phyloP scores from a whole-genome alignment of 805 yeast species.

The Zygosaccharomyces kombuchaensis region DNA sequence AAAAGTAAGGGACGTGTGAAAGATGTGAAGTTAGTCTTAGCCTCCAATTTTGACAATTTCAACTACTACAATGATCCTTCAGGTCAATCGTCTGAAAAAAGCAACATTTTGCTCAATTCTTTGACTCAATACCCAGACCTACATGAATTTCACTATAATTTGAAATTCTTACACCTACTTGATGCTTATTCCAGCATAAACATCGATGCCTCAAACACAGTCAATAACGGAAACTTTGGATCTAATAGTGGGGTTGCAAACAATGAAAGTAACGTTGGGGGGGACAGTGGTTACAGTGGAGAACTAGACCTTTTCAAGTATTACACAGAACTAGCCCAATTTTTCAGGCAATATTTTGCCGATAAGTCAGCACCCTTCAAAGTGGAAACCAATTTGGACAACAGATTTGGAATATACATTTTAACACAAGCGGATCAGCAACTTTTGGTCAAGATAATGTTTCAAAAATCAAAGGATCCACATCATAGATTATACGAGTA shows the following conservation, averaged over 20 bases:
- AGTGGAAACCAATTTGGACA: constrained; percentile 26
- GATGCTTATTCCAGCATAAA: constrained; percentile 33
- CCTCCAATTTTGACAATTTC: constrained; percentile 36
- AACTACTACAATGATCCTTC: constrained; percentile 28
- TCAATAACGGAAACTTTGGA: constrained; percentile 7
- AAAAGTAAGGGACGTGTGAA: constrained; percentile 25
- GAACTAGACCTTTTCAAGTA: constrained; percentile 34
- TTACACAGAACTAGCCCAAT: constrained; percentile 29
- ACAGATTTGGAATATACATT: constrained; percentile 32
- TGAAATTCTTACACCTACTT: constrained; percentile 30
- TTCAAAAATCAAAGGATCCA: constrained; percentile 24
- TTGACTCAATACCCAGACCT: constrained; percentile 27
- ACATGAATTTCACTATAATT: constrained; percentile 32
- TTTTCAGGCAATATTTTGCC: constrained; percentile 20
- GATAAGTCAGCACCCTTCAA: constrained; percentile 16
- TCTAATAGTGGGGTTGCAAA: constrained; percentile 1
- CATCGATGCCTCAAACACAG: constrained; percentile 21
- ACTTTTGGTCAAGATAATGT: constrained; percentile 23
- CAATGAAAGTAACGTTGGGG: constrained; percentile 1
- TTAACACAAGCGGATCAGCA: constrained; percentile 3
- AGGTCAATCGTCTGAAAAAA: constrained; percentile 1
- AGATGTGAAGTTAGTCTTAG: constrained; percentile 36
- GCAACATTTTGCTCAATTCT: constrained; percentile 29
- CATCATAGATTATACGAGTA: constrained; percentile 30
- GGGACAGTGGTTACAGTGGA: constrained; percentile 10